Evolutionary conservation across 164 flowering plant species (phyloP).

Genomic region (Aristolochia contorta): DNA sequence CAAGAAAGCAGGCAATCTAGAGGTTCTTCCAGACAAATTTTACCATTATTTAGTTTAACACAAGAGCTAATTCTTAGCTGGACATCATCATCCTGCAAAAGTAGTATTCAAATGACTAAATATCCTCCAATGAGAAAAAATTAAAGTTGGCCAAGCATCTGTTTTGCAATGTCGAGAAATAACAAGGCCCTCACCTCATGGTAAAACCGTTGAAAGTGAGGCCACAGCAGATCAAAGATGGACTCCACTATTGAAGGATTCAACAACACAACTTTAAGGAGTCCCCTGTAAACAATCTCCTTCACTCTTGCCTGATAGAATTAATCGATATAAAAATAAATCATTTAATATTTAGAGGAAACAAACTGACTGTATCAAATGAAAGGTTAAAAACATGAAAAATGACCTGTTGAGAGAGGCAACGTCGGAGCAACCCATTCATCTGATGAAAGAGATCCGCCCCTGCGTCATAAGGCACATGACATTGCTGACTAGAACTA

Average conservation of each 20-base stretch:
- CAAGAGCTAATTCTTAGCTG: constrained; percentile 39
- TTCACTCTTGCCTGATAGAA: constrained; percentile 52
- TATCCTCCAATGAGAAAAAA: background rate
- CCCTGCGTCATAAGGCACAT: constrained; percentile 21
- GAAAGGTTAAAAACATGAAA: constrained; percentile 4
- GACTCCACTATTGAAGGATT: constrained; percentile 44
- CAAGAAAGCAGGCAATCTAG: constrained; percentile 67
- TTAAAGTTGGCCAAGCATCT: background rate
- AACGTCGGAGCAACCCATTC: constrained; percentile 72
- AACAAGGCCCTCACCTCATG: constrained; percentile 35
- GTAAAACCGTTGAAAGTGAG: constrained; percentile 63
- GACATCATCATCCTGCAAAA: constrained; percentile 39
- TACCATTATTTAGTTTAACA: constrained; percentile 49
- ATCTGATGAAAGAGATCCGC: constrained; percentile 63
- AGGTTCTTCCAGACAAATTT: constrained; percentile 57
- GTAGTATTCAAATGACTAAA: background rate
- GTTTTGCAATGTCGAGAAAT: background rate
- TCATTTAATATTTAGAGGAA: background rate
- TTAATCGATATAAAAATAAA: constrained; percentile 9
- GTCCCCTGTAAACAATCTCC: constrained; percentile 54
- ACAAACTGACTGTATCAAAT: background rate
- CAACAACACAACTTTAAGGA: constrained; percentile 53
- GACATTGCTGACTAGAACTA: constrained; percentile 78
- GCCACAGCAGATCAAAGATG: constrained; percentile 60
- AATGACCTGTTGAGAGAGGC: constrained; percentile 78